These are phyloP conservation scores for Fusarium luffae DNA, from an alignment of 2,329 filamentous ascomycete species.

Conservation along the genomic window DNA sequence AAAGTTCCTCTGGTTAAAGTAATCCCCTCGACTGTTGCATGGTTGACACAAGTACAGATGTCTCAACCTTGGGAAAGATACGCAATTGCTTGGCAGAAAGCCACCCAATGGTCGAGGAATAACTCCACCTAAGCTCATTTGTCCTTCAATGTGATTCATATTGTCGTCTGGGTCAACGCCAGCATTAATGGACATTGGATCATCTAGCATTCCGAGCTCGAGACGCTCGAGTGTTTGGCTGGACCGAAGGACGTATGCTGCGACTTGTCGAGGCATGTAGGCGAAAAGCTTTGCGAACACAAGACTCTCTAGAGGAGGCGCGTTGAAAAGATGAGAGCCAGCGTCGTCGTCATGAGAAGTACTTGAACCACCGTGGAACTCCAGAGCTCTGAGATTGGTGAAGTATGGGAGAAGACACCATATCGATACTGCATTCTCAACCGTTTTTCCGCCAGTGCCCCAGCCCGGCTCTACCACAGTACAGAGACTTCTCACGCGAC, in stretches of 20 bases:
- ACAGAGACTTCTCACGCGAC: conserved; percentile 22
- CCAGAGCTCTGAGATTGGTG: conserved; percentile 15
- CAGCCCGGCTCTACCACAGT: conserved; percentile 5
- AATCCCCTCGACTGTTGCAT: not conserved
- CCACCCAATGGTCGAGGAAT: conserved; percentile 18
- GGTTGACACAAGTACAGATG: conserved; percentile 19
- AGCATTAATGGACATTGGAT: not conserved
- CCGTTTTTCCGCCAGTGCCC: fast-evolving
- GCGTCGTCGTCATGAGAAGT: fast-evolving
- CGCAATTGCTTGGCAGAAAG: not conserved
- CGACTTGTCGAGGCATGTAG: conserved; percentile 14
- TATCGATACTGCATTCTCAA: fast-evolving
- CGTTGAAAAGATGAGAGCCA: not conserved
- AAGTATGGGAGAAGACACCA: conserved; percentile 33
- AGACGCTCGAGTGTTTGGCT: conserved; percentile 2
- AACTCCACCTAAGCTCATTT: not conserved
- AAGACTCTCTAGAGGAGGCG: not conserved
- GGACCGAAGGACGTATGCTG: conserved; percentile 15
- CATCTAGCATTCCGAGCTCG: conserved; percentile 31
- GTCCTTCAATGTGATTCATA: not conserved
- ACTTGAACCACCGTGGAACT: conserved; percentile 6
- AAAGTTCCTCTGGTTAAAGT: conserved; percentile 9
- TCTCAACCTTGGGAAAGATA: not conserved
- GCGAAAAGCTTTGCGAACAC: conserved; percentile 24
- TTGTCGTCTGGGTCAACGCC: not conserved